Evolutionary conservation across 768 basidiomycete species (phyloP).

Genomic region (Cyathus striatus): DNA sequence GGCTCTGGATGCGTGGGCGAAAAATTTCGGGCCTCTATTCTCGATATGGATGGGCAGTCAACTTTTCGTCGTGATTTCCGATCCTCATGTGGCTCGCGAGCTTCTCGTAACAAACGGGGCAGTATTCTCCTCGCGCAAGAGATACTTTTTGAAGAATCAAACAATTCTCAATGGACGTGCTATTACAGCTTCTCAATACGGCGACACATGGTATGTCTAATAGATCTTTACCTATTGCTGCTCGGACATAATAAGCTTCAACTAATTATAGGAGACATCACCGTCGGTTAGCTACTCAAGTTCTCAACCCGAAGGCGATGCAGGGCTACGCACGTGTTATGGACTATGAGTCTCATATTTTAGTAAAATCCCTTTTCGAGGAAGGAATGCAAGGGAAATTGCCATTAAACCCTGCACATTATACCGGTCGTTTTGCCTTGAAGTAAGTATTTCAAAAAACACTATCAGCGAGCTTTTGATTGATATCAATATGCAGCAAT

Average conservation of each 20-base stretch:
- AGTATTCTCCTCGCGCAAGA: constrained; percentile 26
- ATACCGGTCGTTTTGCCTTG: constrained; percentile 27
- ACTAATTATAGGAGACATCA: constrained; percentile 30
- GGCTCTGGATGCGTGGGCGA: constrained; percentile 25
- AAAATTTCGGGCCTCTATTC: constrained; percentile 24
- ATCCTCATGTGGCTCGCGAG: constrained; percentile 26
- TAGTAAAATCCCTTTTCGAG: constrained; percentile 31
- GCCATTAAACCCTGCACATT: constrained; percentile 33
- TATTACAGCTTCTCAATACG: constrained; percentile 26
- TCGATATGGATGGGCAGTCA: constrained; percentile 33
- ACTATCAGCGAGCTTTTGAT: not conserved
- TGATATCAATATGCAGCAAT: constrained; percentile 14
- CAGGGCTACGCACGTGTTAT: constrained; percentile 26
- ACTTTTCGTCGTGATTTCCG: constrained; percentile 29
- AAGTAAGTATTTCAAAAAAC: constrained; percentile 8
- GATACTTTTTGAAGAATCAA: constrained; percentile 30
- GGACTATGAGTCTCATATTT: constrained; percentile 31
- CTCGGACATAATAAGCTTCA: not conserved
- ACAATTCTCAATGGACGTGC: constrained; percentile 25
- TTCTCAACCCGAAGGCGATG: constrained; percentile 27
- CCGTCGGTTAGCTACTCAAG: constrained; percentile 28
- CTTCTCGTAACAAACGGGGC: constrained; percentile 29
- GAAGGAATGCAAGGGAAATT: constrained; percentile 21
- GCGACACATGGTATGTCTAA: constrained; percentile 24
- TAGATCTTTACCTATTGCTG: not conserved